Conservation (phyloP, 495 filamentous ascomycete genomes). For the Neurospora tetrasperma region DNA sequence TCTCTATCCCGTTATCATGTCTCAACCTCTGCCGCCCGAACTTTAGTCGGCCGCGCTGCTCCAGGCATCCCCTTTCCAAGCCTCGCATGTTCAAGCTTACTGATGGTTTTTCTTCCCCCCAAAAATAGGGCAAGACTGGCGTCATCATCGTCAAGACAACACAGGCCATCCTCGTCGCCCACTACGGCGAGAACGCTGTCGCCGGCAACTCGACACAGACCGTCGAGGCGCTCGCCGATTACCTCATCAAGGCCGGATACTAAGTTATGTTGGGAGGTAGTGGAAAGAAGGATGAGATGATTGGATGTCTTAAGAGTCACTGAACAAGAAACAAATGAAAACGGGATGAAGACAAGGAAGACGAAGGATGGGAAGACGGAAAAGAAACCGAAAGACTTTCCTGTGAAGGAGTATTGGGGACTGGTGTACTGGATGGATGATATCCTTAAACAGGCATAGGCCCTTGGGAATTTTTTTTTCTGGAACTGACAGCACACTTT, state of each 20-base stretch:
- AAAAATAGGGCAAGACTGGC: constrained; percentile 65
- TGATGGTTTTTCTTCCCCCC: not conserved
- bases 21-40: not conserved
- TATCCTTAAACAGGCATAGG: not conserved
- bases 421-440: not conserved
- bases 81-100: not conserved
- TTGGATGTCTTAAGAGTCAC: not conserved
- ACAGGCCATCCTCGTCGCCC: constrained; percentile 75
- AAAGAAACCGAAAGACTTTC: not conserved
- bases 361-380: not conserved
- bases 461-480: not conserved
- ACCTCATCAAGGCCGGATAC: constrained; percentile 60
- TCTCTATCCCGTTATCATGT: not conserved
- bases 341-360: not conserved
- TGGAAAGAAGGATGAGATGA: not conserved
- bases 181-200: constrained; percentile 62
- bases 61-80: no score
- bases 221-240: constrained; percentile 63
- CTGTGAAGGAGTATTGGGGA: not conserved
- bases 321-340: not conserved
- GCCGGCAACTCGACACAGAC: constrained; percentile 55
- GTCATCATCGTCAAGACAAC: constrained; percentile 69
- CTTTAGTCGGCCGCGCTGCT: no score
- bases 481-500: not conserved
- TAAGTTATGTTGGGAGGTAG: constrained; percentile 27